Base-by-base conservation (phyloP, 1,139 yeast genomes). In the Debaryomyces coudertii region DNA sequence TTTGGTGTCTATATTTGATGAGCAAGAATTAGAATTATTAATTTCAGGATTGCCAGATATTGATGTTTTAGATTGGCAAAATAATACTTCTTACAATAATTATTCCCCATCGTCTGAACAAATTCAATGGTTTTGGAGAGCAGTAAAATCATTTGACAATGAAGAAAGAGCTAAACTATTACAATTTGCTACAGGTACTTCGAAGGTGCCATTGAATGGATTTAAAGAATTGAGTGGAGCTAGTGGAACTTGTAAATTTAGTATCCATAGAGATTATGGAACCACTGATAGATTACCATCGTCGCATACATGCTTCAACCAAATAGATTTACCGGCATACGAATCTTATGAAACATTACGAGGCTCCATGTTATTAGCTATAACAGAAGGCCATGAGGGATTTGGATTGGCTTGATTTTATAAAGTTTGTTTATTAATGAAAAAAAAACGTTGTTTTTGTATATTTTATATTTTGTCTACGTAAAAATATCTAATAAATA, bases 71-170 rank as follows among this genome's bases (percentile, higher is more conserved):
- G 99, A 95, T 61, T 95, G 99, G 99, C 87, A 88, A 57, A 85
- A 82, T 58, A 87, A 93, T 63, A 81, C 97, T 1, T 76, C 75
- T 1, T 93, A 95, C 66, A 86, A 80, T 49, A 93, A 92, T 62
- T 95, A 93, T 64, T 81, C 92, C 0, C 79, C 95, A 1, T 80
- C 90, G 1, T 88, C 96, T 2, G 83, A 88, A 34, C 98, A 92
- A 62, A 85, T 95, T 49, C 92, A 87, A 61, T 93, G 98, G 90
- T 95, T 93, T 69, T 95, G 99, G 99, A 78, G 98, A 62, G 97
- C 98, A 1, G 97, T 95, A 12, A 83, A 90, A 58, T 89, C 97
- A 1, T 93, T 93, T 68, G 97, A 90, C 60, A 82, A 82, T 36
- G 99, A 93, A 64, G 98, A 93, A 62, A 78, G 96, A 45, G 99